Conservation (phyloP, 441 rosid species). For the Mallotus japonicus region DNA sequence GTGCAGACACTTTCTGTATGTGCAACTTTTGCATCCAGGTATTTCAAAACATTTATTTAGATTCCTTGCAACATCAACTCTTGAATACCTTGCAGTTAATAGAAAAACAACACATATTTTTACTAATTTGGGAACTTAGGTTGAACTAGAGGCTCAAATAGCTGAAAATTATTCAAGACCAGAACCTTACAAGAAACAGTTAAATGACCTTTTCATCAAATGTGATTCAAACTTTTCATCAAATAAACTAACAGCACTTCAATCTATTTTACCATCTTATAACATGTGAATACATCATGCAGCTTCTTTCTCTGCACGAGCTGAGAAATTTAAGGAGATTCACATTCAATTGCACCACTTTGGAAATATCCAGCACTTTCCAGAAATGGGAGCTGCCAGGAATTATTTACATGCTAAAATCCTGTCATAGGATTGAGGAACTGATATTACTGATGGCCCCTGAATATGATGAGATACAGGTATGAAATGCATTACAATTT, state of each 20-base stretch:
- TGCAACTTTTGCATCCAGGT: constrained; percentile 13
- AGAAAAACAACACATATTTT: background rate
- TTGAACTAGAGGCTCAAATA: background rate
- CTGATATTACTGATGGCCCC: background rate
- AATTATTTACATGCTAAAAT: constrained; percentile 12
- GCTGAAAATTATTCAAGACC: background rate
- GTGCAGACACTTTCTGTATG: background rate
- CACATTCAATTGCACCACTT: background rate
- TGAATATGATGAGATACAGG: background rate
- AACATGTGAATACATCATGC: background rate
- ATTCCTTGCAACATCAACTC: background rate
- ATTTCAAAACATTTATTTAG: background rate
- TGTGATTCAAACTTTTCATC: background rate
- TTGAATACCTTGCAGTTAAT: background rate
- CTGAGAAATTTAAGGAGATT: constrained; percentile 11
- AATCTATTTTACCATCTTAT: background rate
- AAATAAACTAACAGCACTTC: background rate
- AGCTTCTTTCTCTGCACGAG: constrained; percentile 15
- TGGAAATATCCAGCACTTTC: constrained; percentile 7
- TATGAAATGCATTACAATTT: background rate
- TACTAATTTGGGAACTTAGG: background rate
- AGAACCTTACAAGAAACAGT: background rate
- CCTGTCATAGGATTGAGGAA: constrained; percentile 7
- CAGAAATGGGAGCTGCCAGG: constrained; percentile 16
- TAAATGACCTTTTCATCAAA: background rate